Percentiles rank a stretch among this genome's conserved stretches.
phyloP scores from a whole-genome alignment of 805 yeast genomes.

The Hanseniaspora osmophila region DNA sequence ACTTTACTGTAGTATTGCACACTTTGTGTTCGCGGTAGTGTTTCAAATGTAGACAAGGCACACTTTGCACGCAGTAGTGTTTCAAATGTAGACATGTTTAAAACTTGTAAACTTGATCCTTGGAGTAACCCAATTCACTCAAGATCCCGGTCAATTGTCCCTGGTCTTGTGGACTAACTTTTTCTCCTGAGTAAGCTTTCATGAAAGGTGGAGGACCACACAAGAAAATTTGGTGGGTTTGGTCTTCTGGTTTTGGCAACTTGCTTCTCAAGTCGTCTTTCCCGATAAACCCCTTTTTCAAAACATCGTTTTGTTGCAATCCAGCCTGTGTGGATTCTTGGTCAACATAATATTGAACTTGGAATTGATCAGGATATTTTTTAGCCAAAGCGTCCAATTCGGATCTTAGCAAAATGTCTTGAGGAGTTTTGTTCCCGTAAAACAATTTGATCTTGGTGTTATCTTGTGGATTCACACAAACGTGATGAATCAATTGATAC shows the following conservation, averaged over 20 bases:
- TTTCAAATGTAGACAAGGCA: too few relatives aligned
- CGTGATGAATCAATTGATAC: constrained; percentile 69
- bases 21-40: too few relatives aligned
- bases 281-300: constrained; percentile 61
- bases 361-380: constrained; percentile 64
- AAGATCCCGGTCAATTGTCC: constrained; percentile 86
- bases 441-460: constrained; percentile 74
- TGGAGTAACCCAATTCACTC: constrained; percentile 75
- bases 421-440: constrained; percentile 65
- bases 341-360: constrained; percentile 70
- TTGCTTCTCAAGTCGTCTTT: constrained; percentile 43
- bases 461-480: constrained; percentile 69
- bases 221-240: constrained; percentile 51
- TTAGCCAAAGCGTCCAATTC: constrained; percentile 48
- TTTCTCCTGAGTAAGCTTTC: constrained; percentile 75
- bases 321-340: constrained; percentile 23
- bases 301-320: constrained; percentile 23
- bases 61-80: too few relatives aligned
- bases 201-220: constrained; percentile 95
- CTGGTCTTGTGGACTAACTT: constrained; percentile 79
- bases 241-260: too few relatives aligned
- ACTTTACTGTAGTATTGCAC: too few relatives aligned
- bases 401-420: constrained; percentile 69
- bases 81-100: too few relatives aligned
- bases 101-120: constrained; percentile 82